A percentile compares a stretch with the other conserved stretches of the same genome.
Evolutionary conservation across 352 stramenopile species (phyloP).

Genomic region (Phytophthora chlamydospora): DNA sequence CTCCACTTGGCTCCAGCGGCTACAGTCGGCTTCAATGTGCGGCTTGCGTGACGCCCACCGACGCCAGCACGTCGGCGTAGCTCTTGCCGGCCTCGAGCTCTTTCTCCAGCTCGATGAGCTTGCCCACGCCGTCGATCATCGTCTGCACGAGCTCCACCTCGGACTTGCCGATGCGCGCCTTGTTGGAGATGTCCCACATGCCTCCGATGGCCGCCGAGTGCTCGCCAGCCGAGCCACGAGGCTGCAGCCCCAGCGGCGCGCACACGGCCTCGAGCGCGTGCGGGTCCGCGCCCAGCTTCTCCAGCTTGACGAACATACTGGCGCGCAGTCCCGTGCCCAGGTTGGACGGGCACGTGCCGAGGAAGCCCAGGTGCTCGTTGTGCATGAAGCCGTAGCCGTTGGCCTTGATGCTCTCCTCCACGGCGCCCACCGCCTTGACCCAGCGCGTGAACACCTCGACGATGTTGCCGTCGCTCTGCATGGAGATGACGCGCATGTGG

Average conservation of each 20-base stretch:
- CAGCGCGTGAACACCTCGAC: constrained; percentile 90
- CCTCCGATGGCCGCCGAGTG: constrained; percentile 82
- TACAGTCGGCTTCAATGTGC: constrained; percentile 38
- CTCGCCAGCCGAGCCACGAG: constrained; percentile 82
- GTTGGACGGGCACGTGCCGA: constrained; percentile 89
- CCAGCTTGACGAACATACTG: constrained; percentile 88
- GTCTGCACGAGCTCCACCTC: constrained; percentile 95
- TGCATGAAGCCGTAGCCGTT: constrained; percentile 89
- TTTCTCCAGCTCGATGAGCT: constrained; percentile 93
- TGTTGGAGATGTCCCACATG: constrained; percentile 96
- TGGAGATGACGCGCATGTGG: constrained; percentile 91
- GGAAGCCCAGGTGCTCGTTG: constrained; percentile 90
- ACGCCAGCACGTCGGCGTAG: constrained; percentile 65
- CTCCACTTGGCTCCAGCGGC: constrained; percentile 8
- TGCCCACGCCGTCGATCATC: constrained; percentile 94
- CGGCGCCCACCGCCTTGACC: constrained; percentile 77
- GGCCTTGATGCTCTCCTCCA: constrained; percentile 79
- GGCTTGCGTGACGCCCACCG: constrained; percentile 50
- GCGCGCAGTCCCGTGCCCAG: constrained; percentile 86
- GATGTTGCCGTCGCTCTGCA: constrained; percentile 92
- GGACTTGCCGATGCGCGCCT: constrained; percentile 92
- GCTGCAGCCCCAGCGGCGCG: constrained; percentile 79
- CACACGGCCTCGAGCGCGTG: constrained; percentile 78
- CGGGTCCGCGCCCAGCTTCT: constrained; percentile 72
- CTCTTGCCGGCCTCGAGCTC: constrained; percentile 74